Evolutionary conservation across 768 basidiomycete species (phyloP), one percentile per base, ranked within the genome.

Genomic region (Amanita rimosa): DNA sequence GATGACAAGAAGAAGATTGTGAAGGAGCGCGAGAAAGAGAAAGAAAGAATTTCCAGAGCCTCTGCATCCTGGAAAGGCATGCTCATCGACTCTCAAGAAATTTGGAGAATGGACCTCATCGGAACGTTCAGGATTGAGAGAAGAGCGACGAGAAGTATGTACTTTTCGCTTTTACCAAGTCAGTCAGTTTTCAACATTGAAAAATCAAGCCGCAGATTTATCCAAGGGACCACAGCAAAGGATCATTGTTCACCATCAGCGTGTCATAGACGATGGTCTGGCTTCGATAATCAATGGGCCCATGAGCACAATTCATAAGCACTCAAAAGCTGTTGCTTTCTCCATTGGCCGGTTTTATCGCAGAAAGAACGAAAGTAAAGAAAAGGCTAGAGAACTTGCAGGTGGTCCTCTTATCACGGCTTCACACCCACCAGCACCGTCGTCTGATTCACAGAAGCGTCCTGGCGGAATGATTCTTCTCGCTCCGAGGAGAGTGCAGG

Each of bases 301-400:
- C 0, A 67, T 70, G 19, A 72, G 77, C 29, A 79, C 83, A 47
- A 78, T 91, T 27, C 89, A 91, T 63, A 86, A 85, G 55, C 88
- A 91, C 59, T 86, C 88, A 1, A 79, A 83, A 48, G 83, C 83
- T 3, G 65, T 76, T 26, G 88, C 85, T 0, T 89, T 88, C 63
- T 88, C 87, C 0, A 76, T 91, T 42, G 81, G 83, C 62, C 77
- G 88, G 21, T 75, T 77, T 48, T 78, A 83, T 46, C 62, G 64
- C 16, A 47, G 51, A 36, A 49, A 43, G 40, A 52, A n/a, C 47
- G 56, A 45, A 51, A 40, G 33, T 51, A 43, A 24, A 39, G 46
- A 38, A 50, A 49, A 49, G 33, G 6, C 19, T 9, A 48, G 52
- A 8, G 49, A 43, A 21, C 24, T 35, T 47, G 43, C 44, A 17